These are phyloP conservation scores for Aspergillus sp. DNA, from an alignment of 2,329 filamentous ascomycete genomes.

Conservation along the genomic window DNA sequence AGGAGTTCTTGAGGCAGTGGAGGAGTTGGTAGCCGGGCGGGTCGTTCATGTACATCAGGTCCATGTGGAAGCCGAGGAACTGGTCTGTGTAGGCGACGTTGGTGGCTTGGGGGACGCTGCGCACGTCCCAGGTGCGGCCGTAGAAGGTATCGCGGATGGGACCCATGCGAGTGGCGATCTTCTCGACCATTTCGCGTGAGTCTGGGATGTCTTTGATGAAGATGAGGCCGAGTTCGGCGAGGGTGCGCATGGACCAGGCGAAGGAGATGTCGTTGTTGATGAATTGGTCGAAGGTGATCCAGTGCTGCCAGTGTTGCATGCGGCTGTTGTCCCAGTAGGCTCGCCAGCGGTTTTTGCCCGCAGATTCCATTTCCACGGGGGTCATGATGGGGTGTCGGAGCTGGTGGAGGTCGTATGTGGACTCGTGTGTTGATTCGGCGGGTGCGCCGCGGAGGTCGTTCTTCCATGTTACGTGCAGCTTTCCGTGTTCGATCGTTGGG, in stretches of 20 bases:
- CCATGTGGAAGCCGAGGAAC: constrained; percentile 87
- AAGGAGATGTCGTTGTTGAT: constrained; percentile 63
- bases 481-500: constrained; percentile 38
- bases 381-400: constrained; percentile 11
- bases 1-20: constrained; percentile 82
- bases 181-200: constrained; percentile 64
- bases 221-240: constrained; percentile 70
- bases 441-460: constrained; percentile 53
- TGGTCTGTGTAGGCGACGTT: constrained; percentile 89
- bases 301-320: constrained; percentile 50
- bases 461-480: constrained; percentile 63
- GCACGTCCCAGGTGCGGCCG: constrained; percentile 86
- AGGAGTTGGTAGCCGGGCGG: constrained; percentile 83
- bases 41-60: constrained; percentile 80
- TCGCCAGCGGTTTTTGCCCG: constrained; percentile 18
- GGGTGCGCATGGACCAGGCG: constrained; percentile 60
- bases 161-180: constrained; percentile 72
- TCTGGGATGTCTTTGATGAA: constrained; percentile 75
- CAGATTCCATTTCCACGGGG: background rate
- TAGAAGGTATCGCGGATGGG: constrained; percentile 86
- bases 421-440: constrained; percentile 41
- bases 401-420: constrained; percentile 28
- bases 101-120: constrained; percentile 76
- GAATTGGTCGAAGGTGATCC: constrained; percentile 71
- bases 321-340: constrained; percentile 39